Base-by-base conservation (phyloP, 1,284 basidiomycete genomes). In the Ganoderma resinaceum region DNA sequence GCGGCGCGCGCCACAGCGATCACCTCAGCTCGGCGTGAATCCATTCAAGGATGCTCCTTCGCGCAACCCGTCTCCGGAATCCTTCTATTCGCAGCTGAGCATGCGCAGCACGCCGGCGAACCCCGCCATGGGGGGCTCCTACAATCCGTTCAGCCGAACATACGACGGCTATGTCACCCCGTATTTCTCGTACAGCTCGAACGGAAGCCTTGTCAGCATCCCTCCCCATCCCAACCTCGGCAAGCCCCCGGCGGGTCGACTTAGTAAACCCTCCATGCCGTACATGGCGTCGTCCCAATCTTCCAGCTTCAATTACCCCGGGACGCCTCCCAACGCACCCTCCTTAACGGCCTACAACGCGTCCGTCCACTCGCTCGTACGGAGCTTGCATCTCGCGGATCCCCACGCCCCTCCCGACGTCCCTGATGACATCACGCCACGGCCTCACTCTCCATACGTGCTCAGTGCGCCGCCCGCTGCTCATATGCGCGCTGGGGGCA, bases 361-460 rank as follows among this genome's bases (percentile, higher is more conserved):
- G n/a, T 78, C 78, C 11, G 62, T 77, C 55, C 76, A 76, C 65
- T 78, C 79, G 20, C 55, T 78, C 33, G 68, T 75, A 40, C 76
- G 75, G 5, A 80, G 78, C 66, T 52, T 80, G 62, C 75, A 77
- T 68, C 73, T 75, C 64, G 61, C 67, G 33, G 63, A 68, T 23
- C 57, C 65, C 37, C 64, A 70, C 38, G 59, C 40, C 8, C 55
- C 46, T 49, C 46, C 46, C 61, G 26, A 62, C 62, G 52, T 31
- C 52, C 52, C 52, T 14, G 52, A 18, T 29, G 57, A 49, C 35
- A 49, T 26, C 55, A 49, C 29, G 23, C 52, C 38, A 14, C 31
- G 33, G 20, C 7, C 20, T 11, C 29, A 4, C n/a, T 16, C 33
- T 1, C 26, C 61, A 33, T 23, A 49, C 61, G 9, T 38, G 6